Evolutionary conservation across 169 alveolate genomes (phyloP), one percentile per base, ranked within the genome.

Genomic region (Besnoitia besnoiti): DNA sequence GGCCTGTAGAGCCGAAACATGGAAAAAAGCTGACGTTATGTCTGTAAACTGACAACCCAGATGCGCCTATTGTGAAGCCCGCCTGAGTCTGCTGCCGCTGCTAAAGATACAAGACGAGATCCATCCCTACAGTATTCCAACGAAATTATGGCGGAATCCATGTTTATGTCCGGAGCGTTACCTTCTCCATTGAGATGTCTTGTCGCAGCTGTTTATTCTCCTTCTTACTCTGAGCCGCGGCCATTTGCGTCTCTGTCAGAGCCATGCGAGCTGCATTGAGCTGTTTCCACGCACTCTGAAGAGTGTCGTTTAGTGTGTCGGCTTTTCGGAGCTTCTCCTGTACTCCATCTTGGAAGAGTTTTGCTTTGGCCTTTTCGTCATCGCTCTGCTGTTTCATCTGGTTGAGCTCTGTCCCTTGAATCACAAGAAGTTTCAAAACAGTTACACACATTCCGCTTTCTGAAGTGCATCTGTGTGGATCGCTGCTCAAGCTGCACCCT

Each of bases 191-290:
- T 55, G 73, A 55, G 27, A 55, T 55, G 73, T 55, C 73, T 55
- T 55, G 73, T 55, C 73, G 73, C 33, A 55, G 73, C 73, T 55
- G 73, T 55, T 55, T 24, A 55, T 55, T 55, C 73, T 55, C 73
- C 73, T 55, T 55, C 73, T 55, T 55, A 5, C 73, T 55, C 73
- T 55, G 73, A 55, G 73, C 73, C 33, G 73, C 73, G 33, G 73
- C 73, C 73, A 55, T 3, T 55, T 55, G 35, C 73, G 73, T 55
- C 30, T 55, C 73, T 55, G 73, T 21, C 16, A 55, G 73, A 33
- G 73, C 73, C 16, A 33, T 33, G 35, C 73, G 73, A 55, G 73
- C 73, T 55, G 73, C 16, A 55, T 10, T 5, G 35, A 55, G n/a
- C n/a, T 55, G 73, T 33, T 55, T 55, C 73, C 73, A 55, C 27